Evolutionary conservation across 805 yeast species (phyloP).

Genomic region (Millerozyma acaciae): DNA sequence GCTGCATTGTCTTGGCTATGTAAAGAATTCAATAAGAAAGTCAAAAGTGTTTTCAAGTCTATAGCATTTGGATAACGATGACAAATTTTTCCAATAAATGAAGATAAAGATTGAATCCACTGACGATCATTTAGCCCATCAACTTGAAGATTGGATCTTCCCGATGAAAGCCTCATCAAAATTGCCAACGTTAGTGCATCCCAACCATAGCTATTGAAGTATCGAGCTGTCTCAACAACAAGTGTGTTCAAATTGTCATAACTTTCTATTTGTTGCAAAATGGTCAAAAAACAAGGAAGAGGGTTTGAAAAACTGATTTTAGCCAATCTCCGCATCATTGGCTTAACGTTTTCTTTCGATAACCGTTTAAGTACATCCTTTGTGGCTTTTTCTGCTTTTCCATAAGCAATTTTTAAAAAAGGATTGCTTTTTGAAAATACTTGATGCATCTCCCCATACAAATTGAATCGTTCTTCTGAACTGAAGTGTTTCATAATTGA

Average conservation of each 20-base stretch:
- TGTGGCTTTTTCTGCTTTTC: constrained; percentile 72
- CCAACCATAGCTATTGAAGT: constrained; percentile 76
- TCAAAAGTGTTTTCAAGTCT: constrained; percentile 59
- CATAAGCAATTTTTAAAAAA: constrained; percentile 54
- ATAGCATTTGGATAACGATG: constrained; percentile 48
- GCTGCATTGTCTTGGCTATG: constrained; percentile 57
- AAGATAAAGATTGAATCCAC: constrained; percentile 83
- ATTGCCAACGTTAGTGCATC: constrained; percentile 76
- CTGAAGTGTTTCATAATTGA: constrained; percentile 51
- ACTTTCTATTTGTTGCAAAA: constrained; percentile 82
- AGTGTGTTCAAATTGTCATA: constrained; percentile 81
- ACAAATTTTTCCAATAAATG: constrained; percentile 73
- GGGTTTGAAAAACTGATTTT: constrained; percentile 75
- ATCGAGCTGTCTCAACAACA: constrained; percentile 73
- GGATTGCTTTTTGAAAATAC: constrained; percentile 54
- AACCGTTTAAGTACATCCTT: constrained; percentile 74
- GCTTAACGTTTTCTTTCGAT: constrained; percentile 71
- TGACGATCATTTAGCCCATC: constrained; percentile 78
- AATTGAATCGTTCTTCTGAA: constrained; percentile 60
- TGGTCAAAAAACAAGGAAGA: constrained; percentile 64
- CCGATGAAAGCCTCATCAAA: constrained; percentile 58
- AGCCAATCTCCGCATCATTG: constrained; percentile 70
- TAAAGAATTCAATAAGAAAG: constrained; percentile 58
- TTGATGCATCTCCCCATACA: constrained; percentile 75
- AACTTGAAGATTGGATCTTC: constrained; percentile 62